Percentiles rank a stretch among this genome's conserved stretches.
phyloP scores from a whole-genome alignment of 1,284 basidiomycete species.

The Cryptococcus depauperatus region DNA sequence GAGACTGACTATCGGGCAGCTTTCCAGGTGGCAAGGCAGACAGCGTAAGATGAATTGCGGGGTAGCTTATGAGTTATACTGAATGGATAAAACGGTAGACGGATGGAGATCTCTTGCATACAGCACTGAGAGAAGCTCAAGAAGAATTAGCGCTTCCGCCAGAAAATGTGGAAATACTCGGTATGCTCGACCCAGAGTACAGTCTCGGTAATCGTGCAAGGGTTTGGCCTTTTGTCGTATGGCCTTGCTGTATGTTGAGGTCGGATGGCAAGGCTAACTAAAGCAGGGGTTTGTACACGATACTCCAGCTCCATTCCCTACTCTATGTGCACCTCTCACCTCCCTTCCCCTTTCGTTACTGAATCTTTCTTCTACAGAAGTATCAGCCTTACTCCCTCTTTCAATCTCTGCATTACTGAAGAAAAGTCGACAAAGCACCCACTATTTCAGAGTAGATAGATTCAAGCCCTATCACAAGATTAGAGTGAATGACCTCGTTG shows the following conservation, averaged over 20 bases:
- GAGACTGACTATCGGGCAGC: constrained; percentile 8
- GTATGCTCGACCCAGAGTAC: constrained; percentile 33
- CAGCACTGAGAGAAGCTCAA: constrained; percentile 34
- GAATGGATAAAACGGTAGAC: constrained; percentile 9
- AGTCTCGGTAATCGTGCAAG: constrained; percentile 35
- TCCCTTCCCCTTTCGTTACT: constrained; percentile 23
- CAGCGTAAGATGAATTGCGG: constrained; percentile 12
- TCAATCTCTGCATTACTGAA: constrained; percentile 23
- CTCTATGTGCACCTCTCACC: constrained; percentile 8
- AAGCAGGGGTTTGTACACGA: constrained; percentile 26
- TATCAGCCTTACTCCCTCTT: constrained; percentile 31
- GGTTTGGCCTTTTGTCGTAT: constrained; percentile 40
- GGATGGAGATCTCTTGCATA: constrained; percentile 22
- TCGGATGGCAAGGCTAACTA: neutral
- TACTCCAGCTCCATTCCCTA: constrained; percentile 7
- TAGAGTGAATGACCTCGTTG: constrained; percentile 22
- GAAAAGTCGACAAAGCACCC: constrained; percentile 15
- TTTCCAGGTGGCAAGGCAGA: constrained; percentile 38
- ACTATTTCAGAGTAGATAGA: constrained; percentile 33
- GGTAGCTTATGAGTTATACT: neutral
- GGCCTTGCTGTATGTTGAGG: constrained; percentile 5
- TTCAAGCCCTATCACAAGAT: constrained; percentile 34
- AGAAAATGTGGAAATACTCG: constrained; percentile 32
- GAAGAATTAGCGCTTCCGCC: constrained; percentile 33
- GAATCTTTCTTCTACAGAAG: constrained; percentile 26